Evolutionary conservation across 225 moss, liverwort and hornwort species (phyloP).

Genomic region (Neckera pumila): DNA sequence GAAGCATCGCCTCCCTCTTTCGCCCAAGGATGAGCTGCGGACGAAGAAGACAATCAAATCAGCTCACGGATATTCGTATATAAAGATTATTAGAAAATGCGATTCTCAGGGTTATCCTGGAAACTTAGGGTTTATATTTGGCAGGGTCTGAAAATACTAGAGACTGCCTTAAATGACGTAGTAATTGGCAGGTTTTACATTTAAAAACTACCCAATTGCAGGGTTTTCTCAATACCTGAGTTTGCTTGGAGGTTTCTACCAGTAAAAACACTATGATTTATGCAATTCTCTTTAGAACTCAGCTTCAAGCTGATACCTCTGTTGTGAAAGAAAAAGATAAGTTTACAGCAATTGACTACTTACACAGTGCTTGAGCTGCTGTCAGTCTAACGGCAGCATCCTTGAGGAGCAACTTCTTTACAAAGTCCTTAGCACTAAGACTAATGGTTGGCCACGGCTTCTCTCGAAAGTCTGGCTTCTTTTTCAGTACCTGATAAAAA

Average conservation of each 20-base stretch:
- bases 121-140: background rate
- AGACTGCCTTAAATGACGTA: background rate
- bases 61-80: background rate
- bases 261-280: background rate
- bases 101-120: no score
- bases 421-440: slow-evolving; percentile 40
- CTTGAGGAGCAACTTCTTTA: slow-evolving; percentile 40
- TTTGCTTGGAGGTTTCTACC: background rate
- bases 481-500: slow-evolving; percentile 26
- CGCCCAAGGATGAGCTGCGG: slow-evolving; percentile 88
- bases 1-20: slow-evolving; percentile 92
- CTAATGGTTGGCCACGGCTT: slow-evolving; percentile 51
- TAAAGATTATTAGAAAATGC: background rate
- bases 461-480: slow-evolving; percentile 41
- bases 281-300: background rate
- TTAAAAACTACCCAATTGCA: background rate
- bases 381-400: slow-evolving; percentile 35
- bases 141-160: background rate
- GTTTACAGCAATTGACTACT: background rate
- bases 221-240: background rate
- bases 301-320: background rate
- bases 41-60: background rate
- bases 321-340: background rate
- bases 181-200: background rate
- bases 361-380: slow-evolving; percentile 48